Percentiles rank a stretch among this genome's conserved stretches.
phyloP scores from a whole-genome alignment of 2,329 filamentous ascomycete genomes.

The Colletotrichum echinochloae region DNA sequence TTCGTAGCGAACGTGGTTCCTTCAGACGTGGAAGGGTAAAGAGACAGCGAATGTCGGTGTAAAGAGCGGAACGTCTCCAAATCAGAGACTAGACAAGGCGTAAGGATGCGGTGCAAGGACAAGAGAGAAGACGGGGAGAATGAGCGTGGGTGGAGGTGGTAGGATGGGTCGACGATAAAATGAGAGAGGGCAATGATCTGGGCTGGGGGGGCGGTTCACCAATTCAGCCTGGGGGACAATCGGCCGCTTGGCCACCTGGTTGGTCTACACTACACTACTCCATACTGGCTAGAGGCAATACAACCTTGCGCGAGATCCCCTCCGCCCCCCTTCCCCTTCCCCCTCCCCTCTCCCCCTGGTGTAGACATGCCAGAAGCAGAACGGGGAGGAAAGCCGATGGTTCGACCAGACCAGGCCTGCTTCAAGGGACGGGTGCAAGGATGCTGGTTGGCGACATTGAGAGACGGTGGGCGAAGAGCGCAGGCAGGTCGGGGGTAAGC shows the following conservation, averaged over 20 bases:
- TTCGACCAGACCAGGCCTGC: constrained; percentile 22
- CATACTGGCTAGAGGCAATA: background rate
- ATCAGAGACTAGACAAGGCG: constrained; percentile 37
- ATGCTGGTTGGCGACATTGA: constrained; percentile 35
- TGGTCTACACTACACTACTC: background rate
- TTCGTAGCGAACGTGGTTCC: constrained; percentile 35
- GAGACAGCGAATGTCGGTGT: constrained; percentile 39
- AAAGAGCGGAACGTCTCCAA: constrained; percentile 40
- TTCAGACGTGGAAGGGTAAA: constrained; percentile 22
- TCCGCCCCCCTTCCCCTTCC: too few species aligned
- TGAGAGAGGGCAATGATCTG: constrained; percentile 30
- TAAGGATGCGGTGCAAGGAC: constrained; percentile 40
- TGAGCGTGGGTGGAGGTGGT: constrained; percentile 27
- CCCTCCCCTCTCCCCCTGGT: constrained; percentile 20
- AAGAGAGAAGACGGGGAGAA: constrained; percentile 39
- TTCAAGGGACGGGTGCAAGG: constrained; percentile 31
- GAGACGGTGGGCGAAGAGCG: background rate
- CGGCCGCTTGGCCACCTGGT: background rate
- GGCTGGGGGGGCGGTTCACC: background rate
- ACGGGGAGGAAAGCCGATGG: constrained; percentile 12
- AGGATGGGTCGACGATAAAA: constrained; percentile 41
- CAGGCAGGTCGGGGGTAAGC: background rate
- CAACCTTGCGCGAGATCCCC: constrained; percentile 32
- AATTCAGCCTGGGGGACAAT: constrained; percentile 2
- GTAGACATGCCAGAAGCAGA: constrained; percentile 11